Evolutionary conservation across 306 rosid species (phyloP).

Genomic region (Gleditsia sinensis): DNA sequence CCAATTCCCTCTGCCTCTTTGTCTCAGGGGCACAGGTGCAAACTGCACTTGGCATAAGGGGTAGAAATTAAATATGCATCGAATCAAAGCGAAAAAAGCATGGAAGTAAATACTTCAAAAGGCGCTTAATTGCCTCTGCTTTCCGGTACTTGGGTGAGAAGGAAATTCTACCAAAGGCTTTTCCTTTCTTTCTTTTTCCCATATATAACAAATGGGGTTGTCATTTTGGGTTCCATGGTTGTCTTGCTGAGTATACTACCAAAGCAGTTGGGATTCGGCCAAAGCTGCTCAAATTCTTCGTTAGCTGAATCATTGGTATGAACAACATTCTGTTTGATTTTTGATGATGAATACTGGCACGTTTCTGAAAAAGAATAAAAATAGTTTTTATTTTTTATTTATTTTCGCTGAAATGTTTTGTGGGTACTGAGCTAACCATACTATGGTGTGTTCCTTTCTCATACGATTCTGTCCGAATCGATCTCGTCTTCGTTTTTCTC

Average conservation of each 20-base stretch:
- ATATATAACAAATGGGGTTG: neutral
- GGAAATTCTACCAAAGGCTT: neutral
- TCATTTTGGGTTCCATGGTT: neutral
- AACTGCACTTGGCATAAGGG: neutral
- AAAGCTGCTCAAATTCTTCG: slow-evolving; percentile 2
- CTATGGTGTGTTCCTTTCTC: neutral
- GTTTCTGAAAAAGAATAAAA: neutral
- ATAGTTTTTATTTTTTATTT: neutral
- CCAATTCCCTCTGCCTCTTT: too few species aligned
- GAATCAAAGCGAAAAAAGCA: neutral
- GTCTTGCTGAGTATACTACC: neutral
- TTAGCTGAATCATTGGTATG: slow-evolving; percentile 34
- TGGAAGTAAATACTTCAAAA: neutral
- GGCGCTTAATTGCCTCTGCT: neutral
- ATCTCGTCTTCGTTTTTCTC: neutral
- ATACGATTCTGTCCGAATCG: neutral
- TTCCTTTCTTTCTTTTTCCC: neutral
- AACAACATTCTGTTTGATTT: slow-evolving; percentile 13
- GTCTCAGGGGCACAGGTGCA: neutral
- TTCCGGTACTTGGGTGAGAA: neutral
- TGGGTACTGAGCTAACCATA: neutral
- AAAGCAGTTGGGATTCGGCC: slow-evolving; percentile 11
- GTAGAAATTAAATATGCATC: neutral
- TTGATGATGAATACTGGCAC: neutral
- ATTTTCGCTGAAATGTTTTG: neutral